Evolutionary conservation across 345 rosid genomes (phyloP).

Genomic region (Brassica nigra): DNA sequence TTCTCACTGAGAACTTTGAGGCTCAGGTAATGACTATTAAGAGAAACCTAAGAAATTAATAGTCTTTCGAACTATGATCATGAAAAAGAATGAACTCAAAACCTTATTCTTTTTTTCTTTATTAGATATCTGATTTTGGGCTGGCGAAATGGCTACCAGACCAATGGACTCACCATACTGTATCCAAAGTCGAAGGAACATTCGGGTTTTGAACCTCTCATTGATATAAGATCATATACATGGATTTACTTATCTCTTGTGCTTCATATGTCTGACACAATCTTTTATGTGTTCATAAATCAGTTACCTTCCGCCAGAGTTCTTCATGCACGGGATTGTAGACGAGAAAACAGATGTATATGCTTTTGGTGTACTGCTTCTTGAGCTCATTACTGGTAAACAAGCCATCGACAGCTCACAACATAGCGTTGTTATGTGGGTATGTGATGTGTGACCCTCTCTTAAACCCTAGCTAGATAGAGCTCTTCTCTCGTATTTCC

Average conservation of each 20-base stretch:
- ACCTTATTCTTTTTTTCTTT: background rate
- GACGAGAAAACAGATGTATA: conserved; percentile 91
- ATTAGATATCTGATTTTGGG: conserved; percentile 97
- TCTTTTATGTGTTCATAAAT: background rate
- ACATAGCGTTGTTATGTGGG: conserved; percentile 92
- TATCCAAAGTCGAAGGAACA: conserved; percentile 90
- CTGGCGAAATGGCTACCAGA: conserved; percentile 95
- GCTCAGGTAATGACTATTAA: conserved; percentile 56
- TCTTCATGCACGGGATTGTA: conserved; percentile 89
- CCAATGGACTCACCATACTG: conserved; percentile 87
- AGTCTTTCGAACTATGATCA: background rate
- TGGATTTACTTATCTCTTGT: background rate
- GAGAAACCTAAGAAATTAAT: background rate
- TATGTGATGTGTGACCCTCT: conserved; percentile 39
- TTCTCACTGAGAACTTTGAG: conserved; percentile 80
- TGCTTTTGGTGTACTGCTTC: conserved; percentile 80
- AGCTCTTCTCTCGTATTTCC: conserved; percentile 7
- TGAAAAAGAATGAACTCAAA: background rate
- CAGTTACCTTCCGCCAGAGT: conserved; percentile 94
- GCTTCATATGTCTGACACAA: background rate
- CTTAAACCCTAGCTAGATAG: conserved; percentile 8
- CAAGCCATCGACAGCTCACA: conserved; percentile 81
- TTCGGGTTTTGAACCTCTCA: conserved; percentile 63
- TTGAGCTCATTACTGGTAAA: conserved; percentile 84
- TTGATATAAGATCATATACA: background rate